Base-by-base conservation (phyloP, 2,329 filamentous ascomycete species). In the Zymoseptoria brevis region DNA sequence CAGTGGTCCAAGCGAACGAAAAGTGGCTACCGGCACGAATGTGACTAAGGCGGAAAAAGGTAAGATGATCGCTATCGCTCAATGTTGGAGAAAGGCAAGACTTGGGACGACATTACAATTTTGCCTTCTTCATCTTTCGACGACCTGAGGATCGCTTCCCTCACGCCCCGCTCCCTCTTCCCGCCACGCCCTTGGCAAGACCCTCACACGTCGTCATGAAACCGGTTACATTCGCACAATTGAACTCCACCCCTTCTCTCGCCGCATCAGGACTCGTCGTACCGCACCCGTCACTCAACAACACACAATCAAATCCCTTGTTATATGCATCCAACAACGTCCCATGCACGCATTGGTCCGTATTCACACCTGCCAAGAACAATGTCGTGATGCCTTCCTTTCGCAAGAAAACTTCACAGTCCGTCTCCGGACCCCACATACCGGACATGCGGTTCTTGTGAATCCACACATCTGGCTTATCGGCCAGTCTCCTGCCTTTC, bases 361-460 rank as follows among this genome's bases (percentile, higher is more conserved):
- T 84, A 66, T 86, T 85, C 11, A 84, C 82, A 0, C 83, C 83
- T 0, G 80, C 72, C 62, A 85, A 84, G 19, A 86, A 66, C 51
- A 85, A 67, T 4, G 81, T 84, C 51, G 63, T 76, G 59, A 76
- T 77, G 0, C 73, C 73, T 53, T 74, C 63, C 49, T 69, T 59
- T 54, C 74, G 66, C 55, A 84, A 68, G 48, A 74, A 76, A 48
- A 71, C 69, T 57, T 75, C 76, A 52, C 81, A 72, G 7, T 74
- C 72, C 51, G 78, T 79, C 9, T 67, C 67, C 8, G 70, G 65
- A 22, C 74, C 75, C 80, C 81, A 85, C 54, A 86, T 72, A 2
- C 81, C 83, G 19, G 79, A 82, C 74, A 84, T 81, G 19, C 83
- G 75, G 63, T 83, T 80, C 73, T 86, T 86, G 65, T 80, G 71